These are phyloP conservation scores for Fusarium succisae DNA, from an alignment of 2,329 filamentous ascomycete genomes.

Conservation along the genomic window DNA sequence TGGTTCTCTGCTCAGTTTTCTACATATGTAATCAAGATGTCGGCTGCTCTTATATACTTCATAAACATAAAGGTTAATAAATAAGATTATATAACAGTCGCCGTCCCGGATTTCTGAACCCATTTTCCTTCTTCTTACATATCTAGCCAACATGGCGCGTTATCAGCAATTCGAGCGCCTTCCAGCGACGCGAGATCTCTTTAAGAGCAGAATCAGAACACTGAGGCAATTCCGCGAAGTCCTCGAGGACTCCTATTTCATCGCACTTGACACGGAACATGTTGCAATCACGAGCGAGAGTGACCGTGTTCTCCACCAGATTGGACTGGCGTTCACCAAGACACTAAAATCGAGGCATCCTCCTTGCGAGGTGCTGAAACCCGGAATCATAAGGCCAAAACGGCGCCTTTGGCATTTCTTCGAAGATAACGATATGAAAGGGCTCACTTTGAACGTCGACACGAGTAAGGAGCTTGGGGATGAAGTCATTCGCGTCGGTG, in stretches of 20 bases:
- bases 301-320: slow-evolving; percentile 27
- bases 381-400: neutral
- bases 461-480: neutral
- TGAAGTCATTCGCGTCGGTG: neutral
- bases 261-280: slow-evolving; percentile 58
- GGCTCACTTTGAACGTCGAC: slow-evolving; percentile 7
- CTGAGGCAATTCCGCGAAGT: neutral
- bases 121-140: neutral
- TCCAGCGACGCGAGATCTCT: slow-evolving; percentile 15
- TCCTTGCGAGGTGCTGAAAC: neutral
- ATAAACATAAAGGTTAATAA: neutral
- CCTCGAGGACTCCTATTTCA: slow-evolving; percentile 55
- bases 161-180: slow-evolving; percentile 42
- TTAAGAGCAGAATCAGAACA: slow-evolving; percentile 13
- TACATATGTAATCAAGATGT: no score
- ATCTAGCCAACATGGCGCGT: slow-evolving; percentile 49
- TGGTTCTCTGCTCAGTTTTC: fast-evolving
- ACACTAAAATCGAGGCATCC: neutral
- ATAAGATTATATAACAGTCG: neutral
- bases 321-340: slow-evolving; percentile 19
- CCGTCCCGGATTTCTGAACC: fast-evolving
- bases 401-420: slow-evolving; percentile 2
- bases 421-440: neutral
- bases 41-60: no score
- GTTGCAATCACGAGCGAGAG: slow-evolving; percentile 65